Conservation (phyloP, 202 grass and related monocot genomes). For the Schoenoplectus tabernaemontani region DNA sequence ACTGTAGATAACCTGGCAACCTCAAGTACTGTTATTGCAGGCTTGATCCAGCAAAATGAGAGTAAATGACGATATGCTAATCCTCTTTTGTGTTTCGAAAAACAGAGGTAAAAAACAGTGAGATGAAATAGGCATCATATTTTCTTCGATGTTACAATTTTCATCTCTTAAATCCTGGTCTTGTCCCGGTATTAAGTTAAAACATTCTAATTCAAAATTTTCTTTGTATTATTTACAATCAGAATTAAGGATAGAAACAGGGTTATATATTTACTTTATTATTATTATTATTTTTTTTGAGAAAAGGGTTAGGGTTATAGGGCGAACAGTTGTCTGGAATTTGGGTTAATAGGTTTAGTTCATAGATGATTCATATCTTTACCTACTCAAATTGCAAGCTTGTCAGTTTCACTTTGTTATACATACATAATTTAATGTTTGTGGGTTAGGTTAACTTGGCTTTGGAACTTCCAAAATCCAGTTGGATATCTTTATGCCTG, state of each 20-base stretch:
- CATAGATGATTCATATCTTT: conserved; percentile 3
- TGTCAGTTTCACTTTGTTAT: neutral
- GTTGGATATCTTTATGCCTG: neutral
- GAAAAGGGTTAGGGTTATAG: neutral
- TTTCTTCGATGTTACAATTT: neutral
- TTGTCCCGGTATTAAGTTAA: neutral
- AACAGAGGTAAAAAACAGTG: neutral
- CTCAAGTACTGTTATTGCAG: neutral
- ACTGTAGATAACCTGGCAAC: too few relatives aligned
- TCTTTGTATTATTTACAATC: neutral
- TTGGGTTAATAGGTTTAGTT: conserved; percentile 2
- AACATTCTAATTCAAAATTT: neutral
- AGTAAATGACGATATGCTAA: neutral
- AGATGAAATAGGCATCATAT: neutral
- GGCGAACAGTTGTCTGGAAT: neutral
- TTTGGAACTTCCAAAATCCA: conserved; percentile 4
- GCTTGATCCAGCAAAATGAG: neutral
- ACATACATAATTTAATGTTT: conserved; percentile 9
- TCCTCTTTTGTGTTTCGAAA: neutral
- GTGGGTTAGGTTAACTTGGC: conserved; percentile 26
- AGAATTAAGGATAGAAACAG: neutral
- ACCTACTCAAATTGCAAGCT: conserved; percentile 23
- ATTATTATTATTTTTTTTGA: neutral
- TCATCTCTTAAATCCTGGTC: neutral
- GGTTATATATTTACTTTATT: neutral